Conservation (phyloP, 2,329 filamentous ascomycete genomes). For the Venturia oleaginea region DNA sequence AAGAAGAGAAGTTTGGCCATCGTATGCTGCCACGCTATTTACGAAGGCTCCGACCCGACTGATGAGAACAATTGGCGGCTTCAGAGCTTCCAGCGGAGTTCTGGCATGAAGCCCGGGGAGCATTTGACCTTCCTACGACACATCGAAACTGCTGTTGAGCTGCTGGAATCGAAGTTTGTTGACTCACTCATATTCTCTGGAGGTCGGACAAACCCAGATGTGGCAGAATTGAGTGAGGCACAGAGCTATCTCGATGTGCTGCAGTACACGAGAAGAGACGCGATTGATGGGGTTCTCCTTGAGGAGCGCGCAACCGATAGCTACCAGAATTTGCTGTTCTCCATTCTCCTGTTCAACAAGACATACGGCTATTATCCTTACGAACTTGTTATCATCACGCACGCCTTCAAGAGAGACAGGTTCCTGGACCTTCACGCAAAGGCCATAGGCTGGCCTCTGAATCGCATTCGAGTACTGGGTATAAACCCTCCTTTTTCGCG, state of each 20-base stretch:
- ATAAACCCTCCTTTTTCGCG: slow-evolving; percentile 36
- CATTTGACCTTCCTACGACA: slow-evolving; percentile 73
- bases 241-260: slow-evolving; percentile 27
- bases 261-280: slow-evolving; percentile 14
- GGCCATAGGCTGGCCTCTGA: slow-evolving; percentile 34
- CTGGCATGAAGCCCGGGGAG: slow-evolving; percentile 48
- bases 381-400: slow-evolving; percentile 35
- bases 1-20: slow-evolving; percentile 47
- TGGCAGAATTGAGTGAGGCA: slow-evolving; percentile 24
- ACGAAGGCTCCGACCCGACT: slow-evolving; percentile 40
- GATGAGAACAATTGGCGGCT: slow-evolving; percentile 51
- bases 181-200: slow-evolving; percentile 59
- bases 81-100: slow-evolving; percentile 57
- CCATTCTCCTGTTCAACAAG: slow-evolving; percentile 48
- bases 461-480: slow-evolving; percentile 33
- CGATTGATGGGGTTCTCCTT: slow-evolving; percentile 38
- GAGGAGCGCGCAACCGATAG: slow-evolving; percentile 75
- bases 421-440: slow-evolving; percentile 31
- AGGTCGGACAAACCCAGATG: slow-evolving; percentile 34
- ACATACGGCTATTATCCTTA: slow-evolving; percentile 32
- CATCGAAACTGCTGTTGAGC: slow-evolving; percentile 13
- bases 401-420: slow-evolving; percentile 38
- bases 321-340: slow-evolving; percentile 76
- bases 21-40: slow-evolving; percentile 80
- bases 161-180: not conserved